Conservation (phyloP, 2,329 filamentous ascomycete species). For the Pyricularia sp. region DNA sequence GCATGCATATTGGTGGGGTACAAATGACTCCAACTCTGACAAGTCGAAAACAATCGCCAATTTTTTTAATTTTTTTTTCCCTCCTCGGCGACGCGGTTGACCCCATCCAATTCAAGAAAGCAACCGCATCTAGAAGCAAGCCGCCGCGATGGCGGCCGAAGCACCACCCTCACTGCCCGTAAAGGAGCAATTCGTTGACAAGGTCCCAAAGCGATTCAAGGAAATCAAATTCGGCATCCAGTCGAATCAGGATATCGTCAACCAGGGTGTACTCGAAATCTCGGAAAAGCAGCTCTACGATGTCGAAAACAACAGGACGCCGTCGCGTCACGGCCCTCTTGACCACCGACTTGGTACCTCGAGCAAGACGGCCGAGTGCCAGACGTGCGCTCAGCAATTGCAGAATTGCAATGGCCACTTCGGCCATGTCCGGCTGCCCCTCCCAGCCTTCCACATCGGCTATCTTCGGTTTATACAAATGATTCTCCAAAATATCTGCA, state of each 20-base stretch:
- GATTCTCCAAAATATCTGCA: conserved; percentile 92
- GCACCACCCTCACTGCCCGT: neutral
- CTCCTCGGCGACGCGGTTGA: neutral
- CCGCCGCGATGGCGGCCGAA: neutral
- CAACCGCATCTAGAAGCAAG: neutral
- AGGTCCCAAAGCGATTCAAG: conserved; percentile 80
- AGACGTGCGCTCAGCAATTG: conserved; percentile 70
- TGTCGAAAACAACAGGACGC: conserved; percentile 61
- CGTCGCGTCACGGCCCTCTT: conserved; percentile 72
- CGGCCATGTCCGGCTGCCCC: conserved; percentile 76
- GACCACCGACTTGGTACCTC: conserved; percentile 83
- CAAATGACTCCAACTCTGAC: conserved; percentile 2
- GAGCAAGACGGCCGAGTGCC: conserved; percentile 65
- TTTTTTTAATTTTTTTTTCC: neutral
- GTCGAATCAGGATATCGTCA: conserved; percentile 89
- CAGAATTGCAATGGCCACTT: conserved; percentile 90
- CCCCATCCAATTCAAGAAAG: neutral
- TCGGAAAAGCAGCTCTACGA: conserved; percentile 93
- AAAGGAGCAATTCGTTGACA: conserved; percentile 85
- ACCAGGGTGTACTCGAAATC: conserved; percentile 87
- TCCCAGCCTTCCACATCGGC: conserved; percentile 91
- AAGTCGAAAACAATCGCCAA: neutral
- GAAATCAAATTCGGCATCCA: conserved; percentile 90
- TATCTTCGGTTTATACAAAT: conserved; percentile 89
- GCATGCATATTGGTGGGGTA: conserved; percentile 1